Base-by-base conservation (phyloP, 305 asterid species). In the Coffea humblotiana region DNA sequence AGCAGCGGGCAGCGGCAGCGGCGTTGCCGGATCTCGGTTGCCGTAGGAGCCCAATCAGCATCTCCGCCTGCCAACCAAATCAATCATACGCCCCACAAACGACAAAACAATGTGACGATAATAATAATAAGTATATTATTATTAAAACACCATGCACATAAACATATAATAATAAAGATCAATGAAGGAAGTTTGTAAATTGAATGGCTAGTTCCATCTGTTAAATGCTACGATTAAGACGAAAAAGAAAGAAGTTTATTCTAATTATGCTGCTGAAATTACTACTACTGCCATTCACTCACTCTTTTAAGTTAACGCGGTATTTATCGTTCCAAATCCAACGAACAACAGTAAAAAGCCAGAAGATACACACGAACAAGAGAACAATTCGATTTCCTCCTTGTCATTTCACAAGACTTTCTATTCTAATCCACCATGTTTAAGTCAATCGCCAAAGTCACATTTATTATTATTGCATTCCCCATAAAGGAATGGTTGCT, bases 41-140 rank as follows among this genome's bases (percentile, higher is more conserved):
- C 92, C 97, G 87, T 84, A 93, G 89, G 76, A 93, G 88, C 86
- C 87, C 97, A 79, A 92, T 88, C 85, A 93, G 89, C 83, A 88
- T 81, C 77, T 90, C 97, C 43, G 97, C 95, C 97, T 93, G 95
- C 87, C 88, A 0, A 37, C 78, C 78, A 63, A 61, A 25, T 63
- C 25, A 63, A 3, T 0, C 2, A 54, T 23, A 54, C n/a, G 48
- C 32, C 32, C 32, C 6, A 40, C 43, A 40, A 40, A 40, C 43
- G 43, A 40, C 43, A 40, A 40, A 5, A 40, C 6, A 40, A 40
- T 32, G 43, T 40, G 6, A 40, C 32, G 32, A 32, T 32, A 29
- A 29, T 29, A 29, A 29, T 29, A 29, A 29, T 29, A n/a, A n/a
- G n/a, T n/a, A 29, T 29, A 29, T 29, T 29, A 29, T 29, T 29